A percentile compares a stretch with the other conserved stretches of the same genome.
Evolutionary conservation across 2,329 filamentous ascomycete genomes (phyloP).

Genomic region (Pseudopithomyces chartarum): DNA sequence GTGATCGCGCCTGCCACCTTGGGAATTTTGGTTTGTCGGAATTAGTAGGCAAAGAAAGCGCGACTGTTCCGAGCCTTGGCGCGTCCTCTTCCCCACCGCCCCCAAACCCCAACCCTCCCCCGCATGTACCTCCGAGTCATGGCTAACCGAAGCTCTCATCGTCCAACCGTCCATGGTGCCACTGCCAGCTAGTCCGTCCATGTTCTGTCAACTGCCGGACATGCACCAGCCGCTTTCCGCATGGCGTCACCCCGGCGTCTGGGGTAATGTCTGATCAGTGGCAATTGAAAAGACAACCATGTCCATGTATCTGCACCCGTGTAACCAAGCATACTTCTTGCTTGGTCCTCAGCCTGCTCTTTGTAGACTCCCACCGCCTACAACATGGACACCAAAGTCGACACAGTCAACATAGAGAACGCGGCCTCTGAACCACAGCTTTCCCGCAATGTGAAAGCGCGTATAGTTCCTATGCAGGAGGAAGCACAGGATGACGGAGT

Average conservation of each 20-base stretch:
- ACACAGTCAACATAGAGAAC: slow-evolving; percentile 19
- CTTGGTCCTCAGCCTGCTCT: background rate
- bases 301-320: background rate
- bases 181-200: background rate
- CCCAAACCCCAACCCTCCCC: background rate
- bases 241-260: background rate
- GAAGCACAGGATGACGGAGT: slow-evolving; percentile 32
- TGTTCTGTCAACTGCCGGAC: background rate
- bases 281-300: background rate
- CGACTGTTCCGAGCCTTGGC: slow-evolving; percentile 7
- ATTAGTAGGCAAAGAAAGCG: background rate
- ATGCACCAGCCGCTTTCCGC: background rate
- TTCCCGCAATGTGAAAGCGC: slow-evolving; percentile 12
- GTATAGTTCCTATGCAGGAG: slow-evolving; percentile 33
- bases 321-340: background rate
- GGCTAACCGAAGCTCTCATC: background rate
- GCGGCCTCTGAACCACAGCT: slow-evolving; percentile 10
- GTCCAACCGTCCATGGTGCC: background rate
- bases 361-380: no score
- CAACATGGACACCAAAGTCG: slow-evolving; percentile 27
- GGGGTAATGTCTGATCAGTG: background rate
- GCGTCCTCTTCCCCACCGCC: background rate
- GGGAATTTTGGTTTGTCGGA: background rate
- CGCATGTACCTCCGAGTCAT: slow-evolving; percentile 1
- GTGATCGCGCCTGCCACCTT: background rate